phyloP scores from a whole-genome alignment of 2,329 filamentous ascomycete species.

The Paecilomyces dactylethromorphus region DNA sequence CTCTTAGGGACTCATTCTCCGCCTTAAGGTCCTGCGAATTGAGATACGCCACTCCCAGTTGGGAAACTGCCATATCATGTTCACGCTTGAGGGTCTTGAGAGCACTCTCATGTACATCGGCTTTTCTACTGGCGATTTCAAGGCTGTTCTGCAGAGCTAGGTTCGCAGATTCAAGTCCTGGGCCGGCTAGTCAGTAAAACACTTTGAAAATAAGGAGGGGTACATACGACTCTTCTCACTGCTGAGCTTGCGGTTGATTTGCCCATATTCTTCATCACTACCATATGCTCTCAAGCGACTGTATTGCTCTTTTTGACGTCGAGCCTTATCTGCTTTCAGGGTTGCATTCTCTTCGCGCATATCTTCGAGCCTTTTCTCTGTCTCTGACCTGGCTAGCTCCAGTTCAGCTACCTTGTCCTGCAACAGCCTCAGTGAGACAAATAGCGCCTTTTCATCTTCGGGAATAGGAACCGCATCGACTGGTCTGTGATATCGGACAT shows the following conservation, averaged over 20 bases:
- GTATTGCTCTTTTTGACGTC: constrained; percentile 28
- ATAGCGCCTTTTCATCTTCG: constrained; percentile 57
- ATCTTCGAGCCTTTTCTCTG: constrained; percentile 44
- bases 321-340: constrained; percentile 39
- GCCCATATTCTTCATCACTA: constrained; percentile 41
- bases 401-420: constrained; percentile 53
- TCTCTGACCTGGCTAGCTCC: constrained; percentile 49
- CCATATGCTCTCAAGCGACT: constrained; percentile 22
- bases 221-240: constrained; percentile 34
- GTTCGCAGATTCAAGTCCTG: constrained; percentile 47
- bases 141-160: constrained; percentile 50
- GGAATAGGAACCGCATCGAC: constrained; percentile 52
- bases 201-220: constrained; percentile 12
- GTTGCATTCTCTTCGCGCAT: constrained; percentile 47
- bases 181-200: constrained; percentile 13
- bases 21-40: constrained; percentile 41
- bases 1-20: constrained; percentile 30
- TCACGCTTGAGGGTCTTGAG: constrained; percentile 51
- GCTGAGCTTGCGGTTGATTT: constrained; percentile 19
- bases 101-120: constrained; percentile 47
- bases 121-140: constrained; percentile 50
- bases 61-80: constrained; percentile 51
- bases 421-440: constrained; percentile 52
- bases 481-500: constrained; percentile 36
- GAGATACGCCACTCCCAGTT: constrained; percentile 51